These are phyloP conservation scores for Crithidia fasciculata DNA, from an alignment of 208 protist species.

Conservation along the genomic window DNA sequence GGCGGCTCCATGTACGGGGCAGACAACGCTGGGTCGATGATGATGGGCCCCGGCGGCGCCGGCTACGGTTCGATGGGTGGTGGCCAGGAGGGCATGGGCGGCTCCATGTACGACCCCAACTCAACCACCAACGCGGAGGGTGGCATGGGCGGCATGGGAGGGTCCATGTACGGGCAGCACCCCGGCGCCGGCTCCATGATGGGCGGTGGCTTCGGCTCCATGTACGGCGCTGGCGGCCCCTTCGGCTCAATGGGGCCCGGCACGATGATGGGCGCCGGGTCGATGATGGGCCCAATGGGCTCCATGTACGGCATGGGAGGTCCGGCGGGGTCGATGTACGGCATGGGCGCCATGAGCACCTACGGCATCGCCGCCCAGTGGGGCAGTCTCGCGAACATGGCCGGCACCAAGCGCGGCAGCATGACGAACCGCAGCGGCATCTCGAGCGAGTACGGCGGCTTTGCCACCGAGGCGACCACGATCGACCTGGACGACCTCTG, in stretches of 20 bases:
- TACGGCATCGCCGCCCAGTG: conserved; percentile 66
- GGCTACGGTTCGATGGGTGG: conserved; percentile 10
- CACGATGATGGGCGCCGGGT: conserved; percentile 27
- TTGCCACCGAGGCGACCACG: conserved; percentile 28
- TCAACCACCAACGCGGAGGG: not conserved
- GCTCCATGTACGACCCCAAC: conserved; percentile 21
- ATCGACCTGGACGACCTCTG: conserved; percentile 48
- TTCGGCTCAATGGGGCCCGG: conserved; percentile 23
- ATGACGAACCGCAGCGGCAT: conserved; percentile 35
- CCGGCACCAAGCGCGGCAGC: conserved; percentile 12
- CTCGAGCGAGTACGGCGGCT: conserved; percentile 50
- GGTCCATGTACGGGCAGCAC: conserved; percentile 38
- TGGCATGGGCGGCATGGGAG: not conserved
- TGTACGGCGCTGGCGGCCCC: conserved; percentile 32
- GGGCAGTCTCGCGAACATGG: conserved; percentile 66
- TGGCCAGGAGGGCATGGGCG: conserved; percentile 35
- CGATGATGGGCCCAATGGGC: conserved; percentile 22
- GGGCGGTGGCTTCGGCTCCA: conserved; percentile 34
- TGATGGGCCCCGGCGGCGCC: conserved; percentile 19
- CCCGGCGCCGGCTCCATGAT: conserved; percentile 14
- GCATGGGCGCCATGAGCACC: conserved; percentile 46
- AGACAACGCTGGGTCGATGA: conserved; percentile 20
- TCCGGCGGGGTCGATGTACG: conserved; percentile 38
- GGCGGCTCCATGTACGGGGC: conserved; percentile 28
- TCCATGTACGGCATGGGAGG: conserved; percentile 32